phyloP scores from a whole-genome alignment of 495 filamentous ascomycete genomes.

The Mytilinidion resinicola region DNA sequence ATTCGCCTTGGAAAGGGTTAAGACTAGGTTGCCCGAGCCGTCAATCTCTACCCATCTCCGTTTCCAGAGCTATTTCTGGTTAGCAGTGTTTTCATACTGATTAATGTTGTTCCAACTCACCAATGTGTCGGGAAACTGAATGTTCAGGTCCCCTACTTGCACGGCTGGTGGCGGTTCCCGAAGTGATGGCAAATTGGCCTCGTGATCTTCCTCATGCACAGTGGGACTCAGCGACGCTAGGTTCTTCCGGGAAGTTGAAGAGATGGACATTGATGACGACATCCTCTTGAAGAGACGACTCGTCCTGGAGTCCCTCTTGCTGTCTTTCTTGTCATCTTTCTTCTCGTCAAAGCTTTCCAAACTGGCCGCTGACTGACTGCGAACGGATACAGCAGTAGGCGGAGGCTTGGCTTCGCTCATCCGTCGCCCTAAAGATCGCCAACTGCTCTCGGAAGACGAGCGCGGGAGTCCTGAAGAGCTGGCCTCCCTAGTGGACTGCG shows the following conservation, averaged over 20 bases:
- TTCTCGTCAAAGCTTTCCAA: slow-evolving; percentile 38
- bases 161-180: slow-evolving; percentile 38
- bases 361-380: slow-evolving; percentile 38
- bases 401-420: slow-evolving; percentile 37
- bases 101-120: slow-evolving; percentile 27
- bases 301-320: slow-evolving; percentile 59
- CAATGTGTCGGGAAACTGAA: slow-evolving; percentile 87
- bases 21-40: slow-evolving; percentile 65
- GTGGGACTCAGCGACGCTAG: slow-evolving; percentile 37
- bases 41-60: slow-evolving; percentile 75
- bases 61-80: slow-evolving; percentile 63
- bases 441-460: slow-evolving; percentile 36
- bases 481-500: slow-evolving; percentile 27
- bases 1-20: slow-evolving; percentile 50
- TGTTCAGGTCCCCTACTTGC: slow-evolving; percentile 71
- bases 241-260: slow-evolving; percentile 55
- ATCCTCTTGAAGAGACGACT: slow-evolving; percentile 76
- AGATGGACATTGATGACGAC: slow-evolving; percentile 39
- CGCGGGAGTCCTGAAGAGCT: slow-evolving; percentile 26
- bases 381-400: slow-evolving; percentile 30
- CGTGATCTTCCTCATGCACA: slow-evolving; percentile 53
- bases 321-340: slow-evolving; percentile 38
- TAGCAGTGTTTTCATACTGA: neutral
- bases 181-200: slow-evolving; percentile 34
- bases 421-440: slow-evolving; percentile 37